Conservation (phyloP, 2,329 filamentous ascomycete species). For the Aspergillus oerlinghausenensis region DNA sequence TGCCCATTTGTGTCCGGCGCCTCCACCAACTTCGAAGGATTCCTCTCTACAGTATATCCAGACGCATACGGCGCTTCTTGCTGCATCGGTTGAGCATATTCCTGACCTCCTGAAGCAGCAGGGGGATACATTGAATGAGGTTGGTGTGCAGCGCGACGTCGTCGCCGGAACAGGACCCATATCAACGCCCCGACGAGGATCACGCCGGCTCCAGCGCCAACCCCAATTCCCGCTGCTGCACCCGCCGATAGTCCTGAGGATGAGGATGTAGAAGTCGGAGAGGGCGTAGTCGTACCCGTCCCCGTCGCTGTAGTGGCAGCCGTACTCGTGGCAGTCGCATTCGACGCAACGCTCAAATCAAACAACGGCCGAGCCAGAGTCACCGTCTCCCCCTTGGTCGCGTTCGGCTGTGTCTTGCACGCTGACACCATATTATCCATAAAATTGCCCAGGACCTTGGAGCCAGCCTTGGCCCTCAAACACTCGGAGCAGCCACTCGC, state of each 20-base stretch:
- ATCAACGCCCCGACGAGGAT: neutral
- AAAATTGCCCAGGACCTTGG: slow-evolving; percentile 1
- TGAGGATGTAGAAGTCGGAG: neutral
- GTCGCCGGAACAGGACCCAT: neutral
- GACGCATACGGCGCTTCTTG: neutral
- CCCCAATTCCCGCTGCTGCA: neutral
- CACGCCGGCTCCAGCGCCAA: slow-evolving; percentile 2
- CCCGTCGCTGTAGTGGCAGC: neutral
- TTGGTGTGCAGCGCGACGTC: neutral
- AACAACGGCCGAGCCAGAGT: neutral
- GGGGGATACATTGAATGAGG: neutral
- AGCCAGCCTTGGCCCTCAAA: neutral
- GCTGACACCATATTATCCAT: neutral
- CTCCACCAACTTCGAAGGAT: neutral
- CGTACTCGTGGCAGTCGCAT: neutral
- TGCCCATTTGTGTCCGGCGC: neutral
- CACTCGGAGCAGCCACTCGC: neutral
- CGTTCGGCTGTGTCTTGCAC: neutral
- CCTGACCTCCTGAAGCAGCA: neutral
- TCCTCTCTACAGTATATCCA: neutral
- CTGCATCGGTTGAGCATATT: neutral
- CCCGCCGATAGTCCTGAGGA: neutral
- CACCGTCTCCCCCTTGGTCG: slow-evolving; percentile 2
- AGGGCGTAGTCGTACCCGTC: neutral
- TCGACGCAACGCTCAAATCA: neutral